Conservation (phyloP, 163 green algal species). For the Trebouxia gelatinosa region DNA sequence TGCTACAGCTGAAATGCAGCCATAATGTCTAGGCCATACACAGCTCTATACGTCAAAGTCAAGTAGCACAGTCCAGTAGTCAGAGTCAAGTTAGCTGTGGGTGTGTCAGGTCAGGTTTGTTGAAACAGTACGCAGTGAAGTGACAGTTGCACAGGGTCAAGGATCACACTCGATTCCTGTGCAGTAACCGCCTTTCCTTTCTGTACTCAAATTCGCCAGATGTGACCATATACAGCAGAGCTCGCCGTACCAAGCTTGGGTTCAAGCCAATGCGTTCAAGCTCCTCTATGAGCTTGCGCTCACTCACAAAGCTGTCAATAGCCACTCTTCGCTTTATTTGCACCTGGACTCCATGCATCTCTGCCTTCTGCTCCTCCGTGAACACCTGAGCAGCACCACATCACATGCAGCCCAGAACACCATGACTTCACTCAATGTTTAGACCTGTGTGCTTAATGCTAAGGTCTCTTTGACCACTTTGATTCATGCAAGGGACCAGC, state of each 20-base stretch:
- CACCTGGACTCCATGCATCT: constrained; percentile 69
- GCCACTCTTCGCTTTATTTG: constrained; percentile 73
- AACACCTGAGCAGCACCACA: constrained; percentile 40
- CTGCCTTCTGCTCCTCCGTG: constrained; percentile 63
- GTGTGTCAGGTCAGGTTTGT: too few species aligned
- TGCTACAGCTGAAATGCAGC: too few species aligned
- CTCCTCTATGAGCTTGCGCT: constrained; percentile 61
- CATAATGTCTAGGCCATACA: too few species aligned
- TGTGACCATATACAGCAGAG: constrained; percentile 56
- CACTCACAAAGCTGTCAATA: constrained; percentile 69
- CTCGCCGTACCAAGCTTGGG: constrained; percentile 68
- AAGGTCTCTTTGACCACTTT: not conserved
- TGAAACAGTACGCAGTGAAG: too few species aligned
- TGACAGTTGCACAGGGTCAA: too few species aligned
- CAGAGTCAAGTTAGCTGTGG: too few species aligned
- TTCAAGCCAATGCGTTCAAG: constrained; percentile 63
- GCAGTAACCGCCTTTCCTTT: constrained; percentile 44
- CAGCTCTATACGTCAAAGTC: too few species aligned
- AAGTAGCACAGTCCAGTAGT: too few species aligned
- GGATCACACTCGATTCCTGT: too few species aligned
- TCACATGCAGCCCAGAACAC: not conserved
- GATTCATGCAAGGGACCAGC: not conserved
- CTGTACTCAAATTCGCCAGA: constrained; percentile 55
- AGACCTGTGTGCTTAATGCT: not conserved
- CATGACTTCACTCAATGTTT: not conserved